Percentiles rank a stretch among this genome's conserved stretches.
phyloP scores from a whole-genome alignment of 345 rosid species.

The Salix koriyanagi region DNA sequence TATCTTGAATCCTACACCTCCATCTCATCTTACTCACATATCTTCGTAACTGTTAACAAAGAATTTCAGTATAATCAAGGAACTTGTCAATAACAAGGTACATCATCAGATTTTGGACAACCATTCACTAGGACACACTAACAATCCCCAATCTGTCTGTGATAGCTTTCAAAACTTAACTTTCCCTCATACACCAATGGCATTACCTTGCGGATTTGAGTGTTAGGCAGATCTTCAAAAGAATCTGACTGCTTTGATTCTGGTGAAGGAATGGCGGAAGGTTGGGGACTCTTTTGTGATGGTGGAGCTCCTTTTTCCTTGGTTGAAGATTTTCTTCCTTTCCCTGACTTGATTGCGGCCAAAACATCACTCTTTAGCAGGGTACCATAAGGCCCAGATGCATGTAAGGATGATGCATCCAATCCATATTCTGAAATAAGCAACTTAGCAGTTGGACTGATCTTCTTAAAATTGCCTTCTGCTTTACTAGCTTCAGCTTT shows the following conservation, averaged over 20 bases:
- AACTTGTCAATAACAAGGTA: background rate
- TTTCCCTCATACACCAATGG: background rate
- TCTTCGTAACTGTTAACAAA: no score
- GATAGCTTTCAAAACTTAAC: background rate
- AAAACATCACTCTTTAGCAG: constrained; percentile 81
- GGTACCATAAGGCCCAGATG: constrained; percentile 81
- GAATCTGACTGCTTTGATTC: constrained; percentile 50
- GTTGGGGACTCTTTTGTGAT: constrained; percentile 30
- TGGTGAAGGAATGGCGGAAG: constrained; percentile 30
- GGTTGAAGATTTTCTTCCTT: constrained; percentile 35
- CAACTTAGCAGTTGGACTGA: constrained; percentile 85
- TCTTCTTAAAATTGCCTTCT: constrained; percentile 55
- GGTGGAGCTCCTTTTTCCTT: constrained; percentile 40
- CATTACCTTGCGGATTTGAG: constrained; percentile 96
- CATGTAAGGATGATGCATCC: constrained; percentile 70
- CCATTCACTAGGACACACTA: background rate
- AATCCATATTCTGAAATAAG: constrained; percentile 72
- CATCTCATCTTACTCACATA: no score
- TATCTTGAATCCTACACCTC: no score
- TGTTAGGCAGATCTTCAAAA: constrained; percentile 80
- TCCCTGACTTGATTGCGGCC: constrained; percentile 78
- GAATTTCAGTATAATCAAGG: background rate
- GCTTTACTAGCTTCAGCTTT: constrained; percentile 35
- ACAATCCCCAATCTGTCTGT: background rate
- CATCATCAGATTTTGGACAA: background rate